Conservation (phyloP, 164 flowering plant genomes). For the Chimonanthus praecox region DNA sequence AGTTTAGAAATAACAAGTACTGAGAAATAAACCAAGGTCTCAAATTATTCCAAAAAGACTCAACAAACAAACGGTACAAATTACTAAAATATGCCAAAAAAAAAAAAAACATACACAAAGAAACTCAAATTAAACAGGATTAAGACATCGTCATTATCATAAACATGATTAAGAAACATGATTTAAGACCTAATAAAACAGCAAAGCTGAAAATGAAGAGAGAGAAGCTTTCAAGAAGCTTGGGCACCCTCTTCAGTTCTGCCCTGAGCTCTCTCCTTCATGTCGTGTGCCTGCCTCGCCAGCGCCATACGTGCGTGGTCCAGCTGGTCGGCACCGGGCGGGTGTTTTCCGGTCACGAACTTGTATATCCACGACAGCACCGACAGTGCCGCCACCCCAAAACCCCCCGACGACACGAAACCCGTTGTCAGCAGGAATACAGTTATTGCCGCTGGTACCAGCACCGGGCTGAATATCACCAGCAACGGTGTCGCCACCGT, state of each 20-base stretch:
- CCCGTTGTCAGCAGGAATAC: slow-evolving; percentile 27
- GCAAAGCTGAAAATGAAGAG: no score
- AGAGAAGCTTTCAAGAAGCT: background rate
- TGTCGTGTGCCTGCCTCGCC: slow-evolving; percentile 36
- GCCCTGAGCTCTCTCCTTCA: slow-evolving; percentile 41
- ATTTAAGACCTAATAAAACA: no score
- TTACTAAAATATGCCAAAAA: no score
- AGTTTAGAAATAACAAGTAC: no score
- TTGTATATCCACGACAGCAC: slow-evolving; percentile 44
- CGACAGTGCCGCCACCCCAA: slow-evolving; percentile 40
- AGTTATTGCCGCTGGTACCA: slow-evolving; percentile 44
- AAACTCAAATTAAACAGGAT: no score
- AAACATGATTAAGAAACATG: no score
- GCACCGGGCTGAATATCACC: slow-evolving; percentile 26
- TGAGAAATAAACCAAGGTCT: no score
- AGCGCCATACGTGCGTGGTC: slow-evolving; percentile 32
- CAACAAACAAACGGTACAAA: no score
- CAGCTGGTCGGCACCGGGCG: slow-evolving; percentile 39
- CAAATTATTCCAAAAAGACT: no score
- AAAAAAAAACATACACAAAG: no score
- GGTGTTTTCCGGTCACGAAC: slow-evolving; percentile 26
- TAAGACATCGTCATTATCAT: no score
- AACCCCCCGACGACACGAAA: slow-evolving; percentile 45
- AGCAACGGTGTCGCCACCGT: slow-evolving; percentile 32
- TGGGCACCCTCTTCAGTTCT: slow-evolving; percentile 25